Evolutionary conservation across 1,284 basidiomycete genomes (phyloP).

Genomic region (Ustilago loliicola): DNA sequence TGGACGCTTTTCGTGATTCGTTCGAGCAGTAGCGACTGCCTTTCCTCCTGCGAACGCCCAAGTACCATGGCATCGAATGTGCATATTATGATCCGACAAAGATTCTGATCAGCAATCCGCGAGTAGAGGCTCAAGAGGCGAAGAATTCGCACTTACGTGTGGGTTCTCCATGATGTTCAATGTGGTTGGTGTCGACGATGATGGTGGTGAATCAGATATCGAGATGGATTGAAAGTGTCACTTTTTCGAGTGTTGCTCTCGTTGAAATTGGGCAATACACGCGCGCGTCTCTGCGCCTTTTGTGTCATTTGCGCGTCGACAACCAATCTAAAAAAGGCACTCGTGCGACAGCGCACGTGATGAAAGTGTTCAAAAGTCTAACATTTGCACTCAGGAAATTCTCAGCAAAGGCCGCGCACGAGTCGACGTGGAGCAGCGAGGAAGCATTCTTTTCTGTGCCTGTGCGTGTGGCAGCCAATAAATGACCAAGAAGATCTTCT

Average conservation of each 20-base stretch:
- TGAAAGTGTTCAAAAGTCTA: neutral
- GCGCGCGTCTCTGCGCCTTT: conserved; percentile 24
- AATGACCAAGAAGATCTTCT: conserved; percentile 32
- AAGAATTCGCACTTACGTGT: conserved; percentile 21
- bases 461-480: neutral
- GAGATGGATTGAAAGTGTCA: conserved; percentile 1
- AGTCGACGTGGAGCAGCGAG: conserved; percentile 43
- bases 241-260: conserved; percentile 42
- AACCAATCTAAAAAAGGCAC: neutral
- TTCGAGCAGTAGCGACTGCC: conserved; percentile 87
- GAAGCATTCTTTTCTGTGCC: neutral
- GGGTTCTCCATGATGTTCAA: conserved; percentile 39
- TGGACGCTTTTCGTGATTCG: conserved; percentile 91
- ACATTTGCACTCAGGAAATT: conserved; percentile 8
- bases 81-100: neutral
- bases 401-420: conserved; percentile 25
- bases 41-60: conserved; percentile 78
- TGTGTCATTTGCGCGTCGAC: conserved; percentile 13
- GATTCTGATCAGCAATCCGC: neutral
- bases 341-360: conserved; percentile 45
- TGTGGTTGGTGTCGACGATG: neutral
- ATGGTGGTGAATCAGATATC: conserved; percentile 16
- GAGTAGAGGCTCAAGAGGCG: neutral
- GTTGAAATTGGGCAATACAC: conserved; percentile 14
- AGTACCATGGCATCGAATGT: neutral